A percentile compares a stretch with the other conserved stretches of the same genome.
These are phyloP conservation scores for Zalerion maritima DNA, from an alignment of 495 filamentous ascomycete genomes.

Conservation along the genomic window DNA sequence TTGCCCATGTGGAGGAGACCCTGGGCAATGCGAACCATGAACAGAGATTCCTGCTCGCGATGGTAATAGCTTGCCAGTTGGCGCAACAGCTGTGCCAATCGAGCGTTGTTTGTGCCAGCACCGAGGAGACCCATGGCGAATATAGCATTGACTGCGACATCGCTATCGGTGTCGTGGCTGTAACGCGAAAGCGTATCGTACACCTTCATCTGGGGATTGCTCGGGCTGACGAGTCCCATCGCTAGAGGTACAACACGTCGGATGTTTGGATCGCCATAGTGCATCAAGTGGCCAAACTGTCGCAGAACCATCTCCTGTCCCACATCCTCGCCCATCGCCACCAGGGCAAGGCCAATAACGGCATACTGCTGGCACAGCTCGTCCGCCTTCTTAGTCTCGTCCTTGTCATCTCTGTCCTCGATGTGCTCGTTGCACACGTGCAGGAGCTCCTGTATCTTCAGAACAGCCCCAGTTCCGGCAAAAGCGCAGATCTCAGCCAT, in stretches of 20 bases:
- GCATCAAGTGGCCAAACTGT: slow-evolving; percentile 97
- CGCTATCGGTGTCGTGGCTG: slow-evolving; percentile 97
- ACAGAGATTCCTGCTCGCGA: slow-evolving; percentile 83
- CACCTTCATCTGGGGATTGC: slow-evolving; percentile 99
- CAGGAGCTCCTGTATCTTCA: slow-evolving; percentile 90
- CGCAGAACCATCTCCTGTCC: slow-evolving; percentile 97
- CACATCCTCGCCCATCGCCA: slow-evolving; percentile 96
- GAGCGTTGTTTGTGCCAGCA: slow-evolving; percentile 95
- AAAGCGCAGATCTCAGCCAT: slow-evolving; percentile 93
- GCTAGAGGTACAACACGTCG: slow-evolving; percentile 92
- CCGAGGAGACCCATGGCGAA: slow-evolving; percentile 97
- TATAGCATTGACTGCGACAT: slow-evolving; percentile 96
- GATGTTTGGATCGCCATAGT: slow-evolving; percentile 96
- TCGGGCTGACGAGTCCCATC: slow-evolving; percentile 90
- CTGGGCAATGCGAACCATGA: slow-evolving; percentile 98
- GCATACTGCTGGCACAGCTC: slow-evolving; percentile 92
- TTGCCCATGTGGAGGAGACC: slow-evolving; percentile 98
- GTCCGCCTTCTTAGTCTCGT: slow-evolving; percentile 88
- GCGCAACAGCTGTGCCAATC: slow-evolving; percentile 82
- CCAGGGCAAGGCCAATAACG: slow-evolving; percentile 81
- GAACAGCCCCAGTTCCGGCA: slow-evolving; percentile 90
- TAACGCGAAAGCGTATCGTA: slow-evolving; percentile 98
- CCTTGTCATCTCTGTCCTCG: slow-evolving; percentile 76
- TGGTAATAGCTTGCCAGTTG: slow-evolving; percentile 97
- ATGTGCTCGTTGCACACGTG: slow-evolving; percentile 97